phyloP scores from a whole-genome alignment of 805 yeast species.

The Candida coleopterorum region DNA sequence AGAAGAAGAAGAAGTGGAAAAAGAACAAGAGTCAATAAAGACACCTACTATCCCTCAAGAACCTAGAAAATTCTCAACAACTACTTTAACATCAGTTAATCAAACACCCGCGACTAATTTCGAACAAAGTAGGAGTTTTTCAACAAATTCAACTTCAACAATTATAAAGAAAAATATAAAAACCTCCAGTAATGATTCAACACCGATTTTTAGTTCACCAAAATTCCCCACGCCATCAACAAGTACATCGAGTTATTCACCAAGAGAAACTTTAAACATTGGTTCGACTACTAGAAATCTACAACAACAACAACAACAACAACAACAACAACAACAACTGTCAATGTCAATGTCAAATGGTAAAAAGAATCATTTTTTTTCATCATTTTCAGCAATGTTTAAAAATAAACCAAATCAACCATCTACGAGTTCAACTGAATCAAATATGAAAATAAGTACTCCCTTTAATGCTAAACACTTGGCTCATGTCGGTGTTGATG shows the following conservation, averaged over 20 bases:
- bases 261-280: slow-evolving; percentile 3
- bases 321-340: no score
- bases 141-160: slow-evolving; percentile 14
- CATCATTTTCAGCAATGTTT: slow-evolving; percentile 47
- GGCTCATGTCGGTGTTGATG: slow-evolving; percentile 90
- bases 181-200: slow-evolving; percentile 9
- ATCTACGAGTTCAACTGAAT: slow-evolving; percentile 8
- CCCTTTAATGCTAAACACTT: slow-evolving; percentile 90
- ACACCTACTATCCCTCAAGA: neutral
- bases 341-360: neutral
- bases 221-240: slow-evolving; percentile 4
- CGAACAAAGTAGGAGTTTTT: slow-evolving; percentile 13
- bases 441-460: slow-evolving; percentile 66
- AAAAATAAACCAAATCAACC: slow-evolving; percentile 22
- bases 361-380: slow-evolving; percentile 2
- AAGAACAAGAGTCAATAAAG: neutral
- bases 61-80: neutral
- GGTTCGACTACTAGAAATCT: slow-evolving; percentile 4
- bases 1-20: neutral
- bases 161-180: slow-evolving; percentile 5
- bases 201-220: slow-evolving; percentile 6
- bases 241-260: slow-evolving; percentile 2
- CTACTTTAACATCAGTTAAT: neutral
- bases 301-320: slow-evolving; percentile 4
- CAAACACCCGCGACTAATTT: neutral